Conservation (phyloP, 139 green algal species). For the Prasinococcaceae sp. region DNA sequence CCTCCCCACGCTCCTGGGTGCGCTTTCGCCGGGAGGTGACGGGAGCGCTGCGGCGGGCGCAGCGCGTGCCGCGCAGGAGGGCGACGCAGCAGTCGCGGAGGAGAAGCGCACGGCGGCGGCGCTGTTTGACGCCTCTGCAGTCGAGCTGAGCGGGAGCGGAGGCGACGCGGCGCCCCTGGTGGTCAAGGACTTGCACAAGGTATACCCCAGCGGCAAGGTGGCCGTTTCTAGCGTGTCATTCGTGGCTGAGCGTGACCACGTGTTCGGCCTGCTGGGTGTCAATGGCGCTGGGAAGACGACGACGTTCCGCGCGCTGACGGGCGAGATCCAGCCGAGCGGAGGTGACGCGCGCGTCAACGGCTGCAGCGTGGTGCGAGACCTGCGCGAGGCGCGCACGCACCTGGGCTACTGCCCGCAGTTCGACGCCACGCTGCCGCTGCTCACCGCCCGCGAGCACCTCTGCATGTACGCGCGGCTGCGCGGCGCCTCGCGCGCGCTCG, state of each 20-base stretch:
- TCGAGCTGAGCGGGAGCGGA: no score
- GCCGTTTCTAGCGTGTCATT: conserved; percentile 3
- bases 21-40: no score
- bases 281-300: conserved; percentile 70
- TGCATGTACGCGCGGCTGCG: conserved; percentile 34
- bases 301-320: conserved; percentile 13
- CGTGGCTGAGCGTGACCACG: background rate
- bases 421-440: conserved; percentile 25
- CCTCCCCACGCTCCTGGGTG: no score
- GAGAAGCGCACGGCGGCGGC: no score
- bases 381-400: conserved; percentile 1
- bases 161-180: background rate
- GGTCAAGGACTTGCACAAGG: background rate
- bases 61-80: background rate
- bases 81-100: no score
- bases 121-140: no score
- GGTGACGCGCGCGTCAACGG: conserved; percentile 8
- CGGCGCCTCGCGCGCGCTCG: conserved; percentile 7
- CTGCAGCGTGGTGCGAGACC: no score
- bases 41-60: background rate
- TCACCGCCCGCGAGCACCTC: conserved; percentile 36
- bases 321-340: conserved; percentile 6
- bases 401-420: conserved; percentile 38
- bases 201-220: conserved; percentile 3
- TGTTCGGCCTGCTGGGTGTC: conserved; percentile 59